Evolutionary conservation across 2,329 filamentous ascomycete species (phyloP), one percentile per base, ranked within the genome.

Genomic region (Lachnellula arida): DNA sequence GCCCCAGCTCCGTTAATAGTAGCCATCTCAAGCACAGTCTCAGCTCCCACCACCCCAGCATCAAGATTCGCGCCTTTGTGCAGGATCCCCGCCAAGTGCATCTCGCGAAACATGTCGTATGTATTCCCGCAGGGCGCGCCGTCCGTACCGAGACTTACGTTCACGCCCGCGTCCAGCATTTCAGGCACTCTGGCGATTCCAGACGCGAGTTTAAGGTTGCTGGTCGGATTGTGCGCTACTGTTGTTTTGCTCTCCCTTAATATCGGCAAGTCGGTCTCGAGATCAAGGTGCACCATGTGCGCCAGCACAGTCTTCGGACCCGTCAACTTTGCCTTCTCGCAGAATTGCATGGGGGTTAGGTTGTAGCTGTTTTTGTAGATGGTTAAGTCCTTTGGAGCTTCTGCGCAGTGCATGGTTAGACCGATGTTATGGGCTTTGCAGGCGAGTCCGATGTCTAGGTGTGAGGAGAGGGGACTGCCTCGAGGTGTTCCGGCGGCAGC

Each of bases 71-170:
- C 56, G 17, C 75, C 75, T 58, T 76, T 76, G 57, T 81, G 78
- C 35, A 81, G 65, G 11, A 80, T 75, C 0, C 72, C 74, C 0
- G 78, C 76, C 0, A 80, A 68, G 49, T 77, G 76, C 76, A 80
- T 80, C 67, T 81, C 78, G 48, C 75, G 75, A 17, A 81, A 63
- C 66, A 81, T 73, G 57, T 80, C 77, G 63, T 77, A 78, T 6
- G 74, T 74, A 59, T 80, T 80, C 37, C 77, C 76, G 63, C 78
- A 81, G 0, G 78, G 78, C 0, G 78, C 78, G 0, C 78, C 78
- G 61, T 81, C 78, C 0, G 78, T 81, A 0, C 78, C 79, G 0
- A 81, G 66, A 0, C 70, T 68, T 6, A 81, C 73, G 56, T 78
- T 80, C 5, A 81, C 73, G 0, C 71, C 71, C 0, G 68, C 70